Conservation (phyloP, 2,329 filamentous ascomycete species). For the Xylaria sp. region DNA sequence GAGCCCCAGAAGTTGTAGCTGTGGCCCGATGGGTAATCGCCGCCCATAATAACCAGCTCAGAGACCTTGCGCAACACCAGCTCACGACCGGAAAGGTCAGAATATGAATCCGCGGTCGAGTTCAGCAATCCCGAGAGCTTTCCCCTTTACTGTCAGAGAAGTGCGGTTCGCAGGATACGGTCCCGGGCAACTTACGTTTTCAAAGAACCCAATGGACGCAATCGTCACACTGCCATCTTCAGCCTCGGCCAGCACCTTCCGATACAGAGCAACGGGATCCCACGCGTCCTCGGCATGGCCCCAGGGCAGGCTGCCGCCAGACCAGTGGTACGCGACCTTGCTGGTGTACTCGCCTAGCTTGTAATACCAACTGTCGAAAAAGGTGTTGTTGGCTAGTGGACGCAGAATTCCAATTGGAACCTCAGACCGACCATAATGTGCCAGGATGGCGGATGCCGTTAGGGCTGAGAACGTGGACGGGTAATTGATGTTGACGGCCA, state of each 20-base stretch:
- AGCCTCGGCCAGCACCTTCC: constrained; percentile 55
- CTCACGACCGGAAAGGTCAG: constrained; percentile 53
- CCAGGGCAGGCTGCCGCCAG: constrained; percentile 52
- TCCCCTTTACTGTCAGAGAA: constrained; percentile 12
- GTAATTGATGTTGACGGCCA: constrained; percentile 57
- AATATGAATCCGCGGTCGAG: constrained; percentile 55
- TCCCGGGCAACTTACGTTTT: constrained; percentile 49
- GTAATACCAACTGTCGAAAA: constrained; percentile 56
- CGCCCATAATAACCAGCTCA: constrained; percentile 65
- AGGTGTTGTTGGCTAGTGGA: constrained; percentile 56
- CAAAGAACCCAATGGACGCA: constrained; percentile 58
- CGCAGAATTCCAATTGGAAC: constrained; percentile 54
- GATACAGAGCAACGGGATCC: constrained; percentile 59
- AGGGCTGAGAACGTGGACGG: constrained; percentile 55
- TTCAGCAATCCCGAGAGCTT: constrained; percentile 59
- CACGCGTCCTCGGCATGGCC: constrained; percentile 51
- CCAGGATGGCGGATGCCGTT: constrained; percentile 47
- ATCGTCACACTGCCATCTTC: constrained; percentile 58
- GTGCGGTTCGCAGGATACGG: constrained; percentile 11
- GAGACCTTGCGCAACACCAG: constrained; percentile 59
- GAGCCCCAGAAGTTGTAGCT: constrained; percentile 62
- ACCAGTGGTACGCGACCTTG: constrained; percentile 58
- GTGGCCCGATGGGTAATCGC: constrained; percentile 58
- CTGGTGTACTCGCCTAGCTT: constrained; percentile 58
- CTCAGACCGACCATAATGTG: constrained; percentile 37